These are phyloP conservation scores for Pholiota molesta DNA, from an alignment of 768 basidiomycete species.

Conservation along the genomic window DNA sequence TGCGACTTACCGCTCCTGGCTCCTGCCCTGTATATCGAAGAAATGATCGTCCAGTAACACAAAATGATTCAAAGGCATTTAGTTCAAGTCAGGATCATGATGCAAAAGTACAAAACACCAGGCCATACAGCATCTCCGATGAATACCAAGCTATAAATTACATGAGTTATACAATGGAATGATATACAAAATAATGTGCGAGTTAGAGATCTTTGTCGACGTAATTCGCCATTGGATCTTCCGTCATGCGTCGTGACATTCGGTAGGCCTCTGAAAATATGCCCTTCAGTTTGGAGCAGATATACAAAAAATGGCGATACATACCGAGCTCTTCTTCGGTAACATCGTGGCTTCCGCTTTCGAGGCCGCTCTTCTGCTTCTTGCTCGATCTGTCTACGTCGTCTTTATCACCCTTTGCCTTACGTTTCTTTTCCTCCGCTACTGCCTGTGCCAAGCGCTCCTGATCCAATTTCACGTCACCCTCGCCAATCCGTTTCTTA, in stretches of 20 bases:
- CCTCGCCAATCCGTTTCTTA: conserved; percentile 82
- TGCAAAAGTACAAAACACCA: not conserved
- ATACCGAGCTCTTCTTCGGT: conserved; percentile 86
- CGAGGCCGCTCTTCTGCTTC: conserved; percentile 55
- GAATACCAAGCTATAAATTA: not conserved
- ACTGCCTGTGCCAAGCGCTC: conserved; percentile 70
- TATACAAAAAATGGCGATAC: conserved; percentile 25
- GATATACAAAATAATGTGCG: conserved; percentile 13
- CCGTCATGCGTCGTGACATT: conserved; percentile 70
- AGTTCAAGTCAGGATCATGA: too few species aligned
- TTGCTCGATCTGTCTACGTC: conserved; percentile 62
- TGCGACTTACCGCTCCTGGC: too few species aligned
- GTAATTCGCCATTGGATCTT: conserved; percentile 95
- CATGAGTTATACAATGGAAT: conserved; percentile 6
- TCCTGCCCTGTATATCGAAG: too few species aligned
- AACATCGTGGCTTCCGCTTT: conserved; percentile 70
- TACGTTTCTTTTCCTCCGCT: conserved; percentile 81
- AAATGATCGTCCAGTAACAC: too few species aligned
- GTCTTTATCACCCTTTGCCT: conserved; percentile 53
- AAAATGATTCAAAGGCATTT: too few species aligned
- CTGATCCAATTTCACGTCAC: conserved; percentile 76
- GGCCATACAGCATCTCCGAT: not conserved
- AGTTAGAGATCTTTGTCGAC: conserved; percentile 55
- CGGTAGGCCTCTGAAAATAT: conserved; percentile 82
- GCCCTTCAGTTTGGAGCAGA: conserved; percentile 7